These are phyloP conservation scores for Pythium biforme DNA, from an alignment of 352 stramenopile species.

Conservation along the genomic window DNA sequence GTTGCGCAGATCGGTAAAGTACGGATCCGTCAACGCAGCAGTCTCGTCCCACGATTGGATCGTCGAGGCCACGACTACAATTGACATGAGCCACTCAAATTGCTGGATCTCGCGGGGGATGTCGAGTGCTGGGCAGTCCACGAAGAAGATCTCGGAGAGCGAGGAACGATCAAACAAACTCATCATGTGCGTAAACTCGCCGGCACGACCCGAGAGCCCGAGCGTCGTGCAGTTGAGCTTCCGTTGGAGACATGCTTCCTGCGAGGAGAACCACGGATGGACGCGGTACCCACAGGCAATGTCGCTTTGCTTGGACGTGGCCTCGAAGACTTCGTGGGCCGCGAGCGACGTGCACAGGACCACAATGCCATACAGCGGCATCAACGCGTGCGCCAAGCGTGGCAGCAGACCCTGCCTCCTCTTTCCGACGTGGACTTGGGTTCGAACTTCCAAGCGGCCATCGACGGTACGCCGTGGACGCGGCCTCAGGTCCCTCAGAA, in stretches of 20 bases:
- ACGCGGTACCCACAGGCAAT: constrained; percentile 13
- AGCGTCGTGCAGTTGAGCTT: constrained; percentile 13
- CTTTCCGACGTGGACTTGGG: not conserved
- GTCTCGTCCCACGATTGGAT: not conserved
- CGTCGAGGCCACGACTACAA: not conserved
- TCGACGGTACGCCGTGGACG: not conserved
- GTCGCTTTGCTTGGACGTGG: not conserved
- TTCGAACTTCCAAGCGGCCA: not conserved
- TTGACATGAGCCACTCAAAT: constrained; percentile 2
- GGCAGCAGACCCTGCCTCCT: not conserved
- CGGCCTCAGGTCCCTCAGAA: not conserved
- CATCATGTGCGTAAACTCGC: constrained; percentile 3
- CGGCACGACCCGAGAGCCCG: not conserved
- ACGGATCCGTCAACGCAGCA: not conserved
- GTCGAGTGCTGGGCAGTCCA: constrained; percentile 7
- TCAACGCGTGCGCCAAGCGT: not conserved
- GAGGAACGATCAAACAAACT: not conserved
- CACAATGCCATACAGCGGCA: constrained; percentile 5
- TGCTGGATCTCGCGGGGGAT: not conserved
- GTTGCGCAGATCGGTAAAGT: not conserved
- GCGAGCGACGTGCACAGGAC: not conserved
- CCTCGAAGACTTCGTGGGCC: not conserved
- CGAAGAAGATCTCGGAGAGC: constrained; percentile 8
- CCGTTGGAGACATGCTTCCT: constrained; percentile 16
- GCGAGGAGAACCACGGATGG: constrained; percentile 18